phyloP scores from a whole-genome alignment of 768 basidiomycete species.

The Terana coerulea region DNA sequence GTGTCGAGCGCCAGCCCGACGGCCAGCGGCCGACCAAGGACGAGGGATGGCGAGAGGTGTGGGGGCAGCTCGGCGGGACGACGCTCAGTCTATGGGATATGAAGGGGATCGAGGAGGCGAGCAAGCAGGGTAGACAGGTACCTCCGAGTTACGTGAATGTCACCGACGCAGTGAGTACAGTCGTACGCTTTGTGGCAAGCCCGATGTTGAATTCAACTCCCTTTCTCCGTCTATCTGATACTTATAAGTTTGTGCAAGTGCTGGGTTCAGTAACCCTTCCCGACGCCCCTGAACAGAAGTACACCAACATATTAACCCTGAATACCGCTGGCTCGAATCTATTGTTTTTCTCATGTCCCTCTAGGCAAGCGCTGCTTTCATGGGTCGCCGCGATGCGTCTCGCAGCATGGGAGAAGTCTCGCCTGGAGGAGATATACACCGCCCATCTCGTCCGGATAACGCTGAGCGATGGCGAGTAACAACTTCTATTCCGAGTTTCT shows the following conservation, averaged over 20 bases:
- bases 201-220: neutral
- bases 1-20: slow-evolving; percentile 74
- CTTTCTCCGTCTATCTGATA: neutral
- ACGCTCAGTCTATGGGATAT: slow-evolving; percentile 92
- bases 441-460: slow-evolving; percentile 86
- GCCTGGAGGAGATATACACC: slow-evolving; percentile 96
- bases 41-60: slow-evolving; percentile 80
- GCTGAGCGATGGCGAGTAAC: slow-evolving; percentile 42
- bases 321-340: slow-evolving; percentile 94
- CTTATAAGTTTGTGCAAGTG: slow-evolving; percentile 67
- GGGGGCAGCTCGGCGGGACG: slow-evolving; percentile 88
- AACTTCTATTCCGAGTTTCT: neutral
- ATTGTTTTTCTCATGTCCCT: slow-evolving; percentile 82
- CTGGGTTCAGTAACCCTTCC: slow-evolving; percentile 71
- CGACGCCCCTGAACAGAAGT: slow-evolving; percentile 49
- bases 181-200: neutral
- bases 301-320: slow-evolving; percentile 79
- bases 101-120: slow-evolving; percentile 82
- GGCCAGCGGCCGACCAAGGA: slow-evolving; percentile 67
- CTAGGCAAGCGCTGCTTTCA: slow-evolving; percentile 62
- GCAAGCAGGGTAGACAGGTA: slow-evolving; percentile 72
- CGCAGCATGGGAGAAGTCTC: slow-evolving; percentile 91
- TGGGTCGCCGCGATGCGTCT: slow-evolving; percentile 93
- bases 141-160: slow-evolving; percentile 86
- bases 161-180: slow-evolving; percentile 73